phyloP scores from a whole-genome alignment of 2,329 filamentous ascomycete genomes.

The Diaporthe sp. region DNA sequence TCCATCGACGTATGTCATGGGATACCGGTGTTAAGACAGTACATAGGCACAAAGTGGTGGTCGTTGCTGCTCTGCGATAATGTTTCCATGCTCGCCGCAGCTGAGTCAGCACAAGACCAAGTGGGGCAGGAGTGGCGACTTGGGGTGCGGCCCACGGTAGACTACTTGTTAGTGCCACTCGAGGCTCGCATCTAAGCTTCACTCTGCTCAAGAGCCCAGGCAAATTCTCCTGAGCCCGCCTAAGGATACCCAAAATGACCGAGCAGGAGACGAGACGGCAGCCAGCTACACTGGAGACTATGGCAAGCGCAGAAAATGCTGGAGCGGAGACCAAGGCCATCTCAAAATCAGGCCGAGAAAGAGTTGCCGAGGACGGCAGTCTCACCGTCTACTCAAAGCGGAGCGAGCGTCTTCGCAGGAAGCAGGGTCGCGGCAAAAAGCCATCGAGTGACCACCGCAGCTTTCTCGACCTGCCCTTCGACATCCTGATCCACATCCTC shows the following conservation, averaged over 20 bases:
- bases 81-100: neutral
- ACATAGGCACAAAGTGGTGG: neutral
- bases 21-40: neutral
- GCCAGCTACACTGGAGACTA: neutral
- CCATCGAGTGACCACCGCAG: constrained; percentile 49
- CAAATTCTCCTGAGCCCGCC: neutral
- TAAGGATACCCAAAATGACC: neutral
- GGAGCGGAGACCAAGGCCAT: neutral
- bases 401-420: constrained; percentile 62
- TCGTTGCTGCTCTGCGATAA: neutral
- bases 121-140: constrained; percentile 20
- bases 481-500: constrained; percentile 65
- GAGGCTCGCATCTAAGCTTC: neutral
- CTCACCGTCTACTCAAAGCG: constrained; percentile 62
- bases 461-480: constrained; percentile 65
- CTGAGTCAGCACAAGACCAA: constrained; percentile 22
- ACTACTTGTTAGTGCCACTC: neutral
- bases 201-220: neutral
- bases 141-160: neutral
- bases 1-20: neutral
- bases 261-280: neutral
- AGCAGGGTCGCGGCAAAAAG: constrained; percentile 53
- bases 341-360: neutral
- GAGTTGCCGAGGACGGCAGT: constrained; percentile 38
- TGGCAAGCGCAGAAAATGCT: neutral